phyloP scores from a whole-genome alignment of 148 eudicot genomes.

The Rhododendron simsii region DNA sequence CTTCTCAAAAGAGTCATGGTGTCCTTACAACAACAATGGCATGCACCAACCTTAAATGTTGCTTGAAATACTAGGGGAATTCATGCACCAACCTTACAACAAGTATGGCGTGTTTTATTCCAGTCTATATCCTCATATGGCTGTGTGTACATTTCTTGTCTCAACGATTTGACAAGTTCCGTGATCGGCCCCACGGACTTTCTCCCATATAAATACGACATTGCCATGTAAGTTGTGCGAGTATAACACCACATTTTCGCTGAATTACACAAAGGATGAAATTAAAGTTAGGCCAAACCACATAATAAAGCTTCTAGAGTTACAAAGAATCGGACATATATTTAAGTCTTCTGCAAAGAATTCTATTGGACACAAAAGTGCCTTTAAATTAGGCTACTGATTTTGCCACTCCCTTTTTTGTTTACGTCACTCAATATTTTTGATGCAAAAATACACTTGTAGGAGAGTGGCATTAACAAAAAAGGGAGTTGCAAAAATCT shows the following conservation, averaged over 20 bases:
- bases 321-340: neutral
- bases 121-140: slow-evolving; percentile 13
- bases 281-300: neutral
- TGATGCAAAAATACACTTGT: too few species aligned
- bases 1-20: too few species aligned
- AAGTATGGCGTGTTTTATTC: slow-evolving; percentile 12
- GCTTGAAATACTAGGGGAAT: neutral
- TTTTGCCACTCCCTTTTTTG: too few species aligned
- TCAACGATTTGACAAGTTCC: neutral
- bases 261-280: neutral
- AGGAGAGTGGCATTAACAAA: too few species aligned
- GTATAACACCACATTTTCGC: slow-evolving; percentile 20
- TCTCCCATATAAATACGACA: slow-evolving; percentile 17
- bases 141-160: slow-evolving; percentile 6
- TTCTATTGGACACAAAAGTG: neutral
- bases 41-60: too few species aligned
- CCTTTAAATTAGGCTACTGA: neutral
- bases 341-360: too few species aligned
- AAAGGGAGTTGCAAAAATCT: too few species aligned
- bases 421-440: too few species aligned
- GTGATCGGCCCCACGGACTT: slow-evolving; percentile 11
- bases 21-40: too few species aligned
- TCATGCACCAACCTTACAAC: slow-evolving; percentile 6
- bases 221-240: slow-evolving; percentile 12
- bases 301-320: neutral